Evolutionary conservation across 805 yeast genomes (phyloP), one percentile per base, ranked within the genome.

Genomic region (Metschnikowia kofuensis): DNA sequence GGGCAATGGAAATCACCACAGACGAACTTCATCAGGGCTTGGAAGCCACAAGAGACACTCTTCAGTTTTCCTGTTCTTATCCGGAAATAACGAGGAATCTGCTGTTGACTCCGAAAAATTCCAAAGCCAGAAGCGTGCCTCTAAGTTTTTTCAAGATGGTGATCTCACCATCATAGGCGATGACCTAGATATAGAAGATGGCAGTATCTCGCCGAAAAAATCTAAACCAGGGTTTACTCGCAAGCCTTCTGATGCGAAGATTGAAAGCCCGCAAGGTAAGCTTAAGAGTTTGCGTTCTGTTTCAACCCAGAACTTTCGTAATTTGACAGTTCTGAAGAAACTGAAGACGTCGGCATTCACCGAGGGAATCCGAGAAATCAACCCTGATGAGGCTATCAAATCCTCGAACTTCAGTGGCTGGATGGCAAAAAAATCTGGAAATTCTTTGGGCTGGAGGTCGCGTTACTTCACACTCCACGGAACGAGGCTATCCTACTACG

Each of bases 351-450:
- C 88, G 0, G 94, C 94, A 0, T 87, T 87, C 63, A 82, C 80
- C 61, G 99, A 94, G 68, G 99, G 99, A 7, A 87, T 94, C 38
- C 77, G 89, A 57, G 75, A 69, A 15, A 76, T 88, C 13, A 76
- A 86, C 0, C 96, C 97, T 0, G 82, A 80, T 52, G 87, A 88
- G 40, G 85, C 98, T 0, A 80, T 87, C 42, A 81, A 81, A 56
- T 72, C 85, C 7, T 89, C 97, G 0, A 86, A 78, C 47, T 82
- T 75, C 58, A 83, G 89, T 42, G 99, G 99, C 2, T 94, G 97
- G 96, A 89, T 94, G 96, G 82, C 90, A 45, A 94, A 94, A 67
- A 84, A 87, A 55, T 69, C 76, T 1, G 96, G 96, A 26, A 87
- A 85, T 50, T 78, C 85, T 50, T 80, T 95, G 4, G 81, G 89